Base-by-base conservation (phyloP, 768 basidiomycete species). In the Hericium coralloides region DNA sequence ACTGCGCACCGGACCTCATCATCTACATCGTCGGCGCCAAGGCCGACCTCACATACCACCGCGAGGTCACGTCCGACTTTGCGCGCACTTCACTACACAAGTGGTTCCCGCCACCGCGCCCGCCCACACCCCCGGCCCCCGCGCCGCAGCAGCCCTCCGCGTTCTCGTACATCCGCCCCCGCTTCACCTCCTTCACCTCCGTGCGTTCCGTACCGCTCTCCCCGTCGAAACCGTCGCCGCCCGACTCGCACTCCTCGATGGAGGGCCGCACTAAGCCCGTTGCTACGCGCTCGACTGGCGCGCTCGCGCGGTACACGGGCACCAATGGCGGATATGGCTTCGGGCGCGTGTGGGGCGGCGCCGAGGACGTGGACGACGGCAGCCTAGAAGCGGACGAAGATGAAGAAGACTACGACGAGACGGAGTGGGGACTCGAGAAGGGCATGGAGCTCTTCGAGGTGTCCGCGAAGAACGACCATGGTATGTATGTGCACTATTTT, bases 11-110 rank as follows among this genome's bases (percentile, higher is more conserved):
- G 51, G 92, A 95, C 66, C 79, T 94, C 57, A 86, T 95, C 69
- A 92, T 97, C 65, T 93, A 94, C 71, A 91, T 98, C 65, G 93
- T 97, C 64, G 94, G 95, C 57, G 84, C 94, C 60, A 98, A 98
- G 71, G 87, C 89, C 64, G 89, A 92, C 75, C 79, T 92, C 58
- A 70, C 79, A 58, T 74, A 76, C 41, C 77, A 83, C 59, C 83
- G 89, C 49, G 84, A 89, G 66, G 87, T 92, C 60, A 87, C 89
- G 6, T 75, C 86, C 53, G 91, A 92, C 70, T 78, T 87, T 58
- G 92, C 89, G 55, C 84, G 89, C n/a, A 77, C 89, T 56, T 86
- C 87, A 12, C 74, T 95, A 48, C 86, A 88, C 62, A 85, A 83
- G 52, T 94, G 92, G 92, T 92, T 92, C 63, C 90, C 90, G 10